Evolutionary conservation across 345 rosid species (phyloP).

Genomic region (Sonneratia caseolaris): DNA sequence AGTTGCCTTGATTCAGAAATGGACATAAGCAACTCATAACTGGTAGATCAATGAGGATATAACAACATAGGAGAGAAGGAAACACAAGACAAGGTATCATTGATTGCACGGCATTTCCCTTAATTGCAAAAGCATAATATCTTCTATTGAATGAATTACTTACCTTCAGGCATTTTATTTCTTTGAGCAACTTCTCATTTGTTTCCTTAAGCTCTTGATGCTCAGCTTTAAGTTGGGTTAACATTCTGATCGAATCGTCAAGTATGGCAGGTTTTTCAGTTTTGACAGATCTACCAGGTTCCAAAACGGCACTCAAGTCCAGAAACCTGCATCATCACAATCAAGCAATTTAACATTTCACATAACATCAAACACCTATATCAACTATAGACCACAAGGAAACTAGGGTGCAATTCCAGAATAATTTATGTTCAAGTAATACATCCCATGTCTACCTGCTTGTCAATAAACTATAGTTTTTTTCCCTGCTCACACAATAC

Average conservation of each 20-base stretch:
- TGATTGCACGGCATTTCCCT: background rate
- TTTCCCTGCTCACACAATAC: too few species aligned
- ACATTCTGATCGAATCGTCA: constrained; percentile 67
- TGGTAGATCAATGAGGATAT: background rate
- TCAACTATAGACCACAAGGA: background rate
- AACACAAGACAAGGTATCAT: background rate
- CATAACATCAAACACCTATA: background rate
- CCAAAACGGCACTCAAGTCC: constrained; percentile 69
- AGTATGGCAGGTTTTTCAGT: constrained; percentile 81
- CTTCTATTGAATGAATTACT: constrained; percentile 3
- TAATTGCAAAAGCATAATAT: background rate
- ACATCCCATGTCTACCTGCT: background rate
- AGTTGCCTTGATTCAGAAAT: background rate
- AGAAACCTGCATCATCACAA: constrained; percentile 41
- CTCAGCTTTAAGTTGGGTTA: constrained; percentile 71
- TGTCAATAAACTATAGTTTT: background rate
- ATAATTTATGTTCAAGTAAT: background rate
- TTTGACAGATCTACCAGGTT: constrained; percentile 72
- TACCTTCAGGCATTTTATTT: constrained; percentile 79
- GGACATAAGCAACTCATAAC: too few species aligned
- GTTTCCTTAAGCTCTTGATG: constrained; percentile 70
- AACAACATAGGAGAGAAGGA: background rate
- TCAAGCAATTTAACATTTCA: background rate
- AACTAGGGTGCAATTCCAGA: background rate
- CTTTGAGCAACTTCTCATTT: constrained; percentile 65